Conservation (phyloP, 257 asterid species). For the Fraxinus pennsylvanica region DNA sequence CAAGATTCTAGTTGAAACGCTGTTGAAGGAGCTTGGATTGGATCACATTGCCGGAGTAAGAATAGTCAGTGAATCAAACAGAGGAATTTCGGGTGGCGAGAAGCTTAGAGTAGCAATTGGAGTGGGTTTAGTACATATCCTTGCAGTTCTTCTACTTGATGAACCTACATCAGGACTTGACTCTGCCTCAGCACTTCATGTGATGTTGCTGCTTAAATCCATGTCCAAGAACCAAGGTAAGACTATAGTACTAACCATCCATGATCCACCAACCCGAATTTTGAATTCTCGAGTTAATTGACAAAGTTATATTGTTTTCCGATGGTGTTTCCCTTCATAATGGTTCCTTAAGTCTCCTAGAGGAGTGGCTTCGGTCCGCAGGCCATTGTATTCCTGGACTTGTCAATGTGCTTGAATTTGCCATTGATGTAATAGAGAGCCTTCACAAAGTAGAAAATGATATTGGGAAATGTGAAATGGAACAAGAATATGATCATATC, state of each 20-base stretch:
- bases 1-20: too few species aligned
- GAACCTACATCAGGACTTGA: constrained; percentile 92
- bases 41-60: constrained; percentile 46
- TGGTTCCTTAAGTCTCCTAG: constrained; percentile 52
- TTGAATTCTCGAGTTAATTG: constrained; percentile 63
- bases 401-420: constrained; percentile 72
- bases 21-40: constrained; percentile 40
- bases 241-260: constrained; percentile 69
- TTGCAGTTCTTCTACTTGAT: constrained; percentile 64
- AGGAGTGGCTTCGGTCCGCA: constrained; percentile 42
- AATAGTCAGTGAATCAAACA: constrained; percentile 52
- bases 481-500: constrained; percentile 15
- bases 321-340: constrained; percentile 59
- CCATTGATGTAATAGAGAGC: constrained; percentile 55
- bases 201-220: constrained; percentile 48
- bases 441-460: constrained; percentile 35
- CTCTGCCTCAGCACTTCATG: constrained; percentile 68
- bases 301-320: constrained; percentile 53
- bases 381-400: constrained; percentile 62
- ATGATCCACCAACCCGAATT: constrained; percentile 61
- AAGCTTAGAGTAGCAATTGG: constrained; percentile 75
- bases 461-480: constrained; percentile 23
- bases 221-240: constrained; percentile 58
- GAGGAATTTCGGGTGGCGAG: constrained; percentile 83
- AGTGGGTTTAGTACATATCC: constrained; percentile 69